phyloP scores from a whole-genome alignment of 306 rosid species.

The Dalbergia cultrata region DNA sequence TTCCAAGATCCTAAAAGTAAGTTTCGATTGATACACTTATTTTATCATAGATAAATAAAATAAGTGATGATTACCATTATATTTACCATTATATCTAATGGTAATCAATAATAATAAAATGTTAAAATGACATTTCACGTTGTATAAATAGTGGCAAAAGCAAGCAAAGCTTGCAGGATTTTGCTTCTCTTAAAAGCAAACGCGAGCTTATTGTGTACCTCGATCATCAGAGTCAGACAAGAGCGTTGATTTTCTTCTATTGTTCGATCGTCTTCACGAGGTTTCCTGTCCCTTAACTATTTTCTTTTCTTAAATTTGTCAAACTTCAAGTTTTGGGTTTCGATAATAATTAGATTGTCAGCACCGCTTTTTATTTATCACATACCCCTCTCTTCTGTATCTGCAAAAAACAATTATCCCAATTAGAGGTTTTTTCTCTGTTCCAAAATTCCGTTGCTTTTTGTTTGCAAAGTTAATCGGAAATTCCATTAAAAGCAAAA shows the following conservation, averaged over 20 bases:
- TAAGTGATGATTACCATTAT: too few species aligned
- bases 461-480: constrained; percentile 14
- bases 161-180: constrained; percentile 27
- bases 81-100: too few species aligned
- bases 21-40: too few species aligned
- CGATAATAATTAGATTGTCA: background rate
- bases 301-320: background rate
- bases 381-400: background rate
- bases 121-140: too few species aligned
- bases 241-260: constrained; percentile 40
- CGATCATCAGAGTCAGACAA: constrained; percentile 25
- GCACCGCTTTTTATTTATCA: background rate
- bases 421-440: constrained; percentile 34
- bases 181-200: constrained; percentile 44
- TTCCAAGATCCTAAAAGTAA: too few species aligned
- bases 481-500: background rate
- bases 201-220: constrained; percentile 41
- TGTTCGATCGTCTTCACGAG: constrained; percentile 51
- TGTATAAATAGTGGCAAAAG: constrained; percentile 3
- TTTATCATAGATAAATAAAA: too few species aligned
- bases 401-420: constrained; percentile 2
- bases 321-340: constrained; percentile 5
- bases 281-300: constrained; percentile 35
- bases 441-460: constrained; percentile 9
- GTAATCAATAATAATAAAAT: too few species aligned